Base-by-base conservation (phyloP, 306 rosid species). In the Oxytropis ochrocephala region DNA sequence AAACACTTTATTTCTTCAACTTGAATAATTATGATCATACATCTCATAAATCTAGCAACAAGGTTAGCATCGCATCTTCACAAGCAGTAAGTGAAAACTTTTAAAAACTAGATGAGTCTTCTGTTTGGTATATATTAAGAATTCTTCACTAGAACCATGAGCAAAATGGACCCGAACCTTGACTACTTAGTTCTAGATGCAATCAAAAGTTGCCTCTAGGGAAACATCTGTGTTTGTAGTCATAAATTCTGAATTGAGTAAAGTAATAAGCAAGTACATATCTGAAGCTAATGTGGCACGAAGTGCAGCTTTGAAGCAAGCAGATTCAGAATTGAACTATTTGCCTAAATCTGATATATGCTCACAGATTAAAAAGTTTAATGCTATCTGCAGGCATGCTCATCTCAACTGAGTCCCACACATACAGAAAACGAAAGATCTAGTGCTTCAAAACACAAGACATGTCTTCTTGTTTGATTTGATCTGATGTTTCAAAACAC, bases 161-260 rank as follows among this genome's bases (percentile, higher is more conserved):
- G 67, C 36, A 49, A 69, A 60, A 65, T 52, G 21, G 71, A 62
- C 30, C 55, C 48, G 42, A 67, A 62, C 39, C 36, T 44, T 46
- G 59, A 54, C 42, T 46, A 33, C 32, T 7, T 42, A 55, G 64
- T 55, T 48, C 54, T 30, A 18, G 1, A 36, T 14, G 11, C 61
- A 71, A 62, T 19, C 57, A 39, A 16, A 29, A 53, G 6, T 53
- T 44, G 24, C 32, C 29, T 13, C 56, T 6, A 64, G 48, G 12
- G 30, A 10, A 51, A 50, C 8, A 30, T 12, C 47, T 3, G 39
- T 10, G 44, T 30, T 38, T 33, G 32, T 21, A 24, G 46, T 51
- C 63, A 53, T 35, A 61, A 51, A 47, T 48, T 72, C 69, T 47
- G 0, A 56, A 30, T 13, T 7, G 5, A 72, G 46, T 51, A 12